Evolutionary conservation across 202 grass and related monocot species (phyloP), one percentile per base, ranked within the genome.

Genomic region (Hordeum pubiflorum): DNA sequence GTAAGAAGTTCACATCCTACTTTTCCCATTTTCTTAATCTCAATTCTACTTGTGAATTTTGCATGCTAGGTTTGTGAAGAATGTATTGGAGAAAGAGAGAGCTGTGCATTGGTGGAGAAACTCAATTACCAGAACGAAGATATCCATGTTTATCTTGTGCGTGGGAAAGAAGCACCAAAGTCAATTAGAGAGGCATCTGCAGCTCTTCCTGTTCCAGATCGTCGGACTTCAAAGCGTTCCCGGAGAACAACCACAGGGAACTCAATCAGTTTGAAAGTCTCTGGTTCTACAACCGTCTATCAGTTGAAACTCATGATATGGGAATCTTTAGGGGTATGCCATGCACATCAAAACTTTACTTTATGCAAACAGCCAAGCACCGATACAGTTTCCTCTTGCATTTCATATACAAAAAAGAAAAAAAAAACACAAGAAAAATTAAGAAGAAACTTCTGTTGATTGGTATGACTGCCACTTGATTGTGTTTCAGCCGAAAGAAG

Each of bases 221-320:
- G 92, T 50, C 91, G 96, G 62, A 88, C 87, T 75, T 96, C 96
- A 24, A 99, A 99, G 81, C 92, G 96, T 75, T 92, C 90, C 14
- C 86, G 96, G 52, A 93, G 90, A 86, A 86, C 88, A 66, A 88
- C 74, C 29, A 91, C 88, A 69, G 96, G 95, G 14, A 94, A 87
- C 26, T 89, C 86, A 43, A 84, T 96, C 74, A 90, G 74, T 86
- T 89, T 99, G 77, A 96, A 78, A 71, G 96, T 99, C 39, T 99
- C 96, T 78, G 89, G 92, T 74, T 91, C 96, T 38, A 99, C 96
- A 72, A 81, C 90, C 0, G 61, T 99, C 69, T 93, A 93, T 88
- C 92, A 99, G 69, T 91, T 99, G 74, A 99, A 99, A 86, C 91
- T 99, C 84, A 95, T 99, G 96, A 96, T 99, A 84, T 99, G 96